Evolutionary conservation across 805 yeast species (phyloP), one percentile per base, ranked within the genome.

Genomic region (Millerozyma miso): DNA sequence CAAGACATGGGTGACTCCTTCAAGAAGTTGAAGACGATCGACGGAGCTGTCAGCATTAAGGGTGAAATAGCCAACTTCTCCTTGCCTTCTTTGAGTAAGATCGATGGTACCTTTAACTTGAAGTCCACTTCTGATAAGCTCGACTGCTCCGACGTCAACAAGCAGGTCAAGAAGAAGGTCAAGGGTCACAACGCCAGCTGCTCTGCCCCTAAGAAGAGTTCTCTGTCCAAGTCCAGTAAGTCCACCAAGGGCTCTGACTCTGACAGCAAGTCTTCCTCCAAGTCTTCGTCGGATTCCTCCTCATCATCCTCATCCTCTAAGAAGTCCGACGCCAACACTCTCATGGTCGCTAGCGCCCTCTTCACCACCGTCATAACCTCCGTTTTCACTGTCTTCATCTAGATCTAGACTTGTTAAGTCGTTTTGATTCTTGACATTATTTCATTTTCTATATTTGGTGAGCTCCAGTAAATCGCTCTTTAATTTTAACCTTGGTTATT

Each of bases 151-250:
- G 60, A 45, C 26, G 68, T 67, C 56, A 55, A 68, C 50, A 52
- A 56, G 47, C 65, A 64, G 54, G 59, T 60, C 48, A 43, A 52
- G 35, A 45, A 42, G 38, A 55, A 58, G 40, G 62, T 59, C 50
- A 68, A 69, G 48, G 61, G 67, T 55, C 72, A 70, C 62, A 69
- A 69, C 65, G 69, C 55, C 59, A 61, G 58, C 52, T 70, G 75
- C 58, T 50, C 68, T 17, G 55, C 69, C 31, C 69, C 70, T 36
- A 42, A 56, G 37, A 56, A 58, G 38, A 43, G 60, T 14, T 33
- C 50, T 16, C 39, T 52, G 26, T 37, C 56, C 13, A 34, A 49
- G n/a, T 31, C 49, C 33, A 41, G 44, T 31, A 35, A 51, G 32
- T 33, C 49, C 20, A 50, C 57, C n/a, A 31, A 47, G 23, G 38